Evolutionary conservation across 2,329 filamentous ascomycete genomes (phyloP).

Genomic region (Sarocladium strictum): DNA sequence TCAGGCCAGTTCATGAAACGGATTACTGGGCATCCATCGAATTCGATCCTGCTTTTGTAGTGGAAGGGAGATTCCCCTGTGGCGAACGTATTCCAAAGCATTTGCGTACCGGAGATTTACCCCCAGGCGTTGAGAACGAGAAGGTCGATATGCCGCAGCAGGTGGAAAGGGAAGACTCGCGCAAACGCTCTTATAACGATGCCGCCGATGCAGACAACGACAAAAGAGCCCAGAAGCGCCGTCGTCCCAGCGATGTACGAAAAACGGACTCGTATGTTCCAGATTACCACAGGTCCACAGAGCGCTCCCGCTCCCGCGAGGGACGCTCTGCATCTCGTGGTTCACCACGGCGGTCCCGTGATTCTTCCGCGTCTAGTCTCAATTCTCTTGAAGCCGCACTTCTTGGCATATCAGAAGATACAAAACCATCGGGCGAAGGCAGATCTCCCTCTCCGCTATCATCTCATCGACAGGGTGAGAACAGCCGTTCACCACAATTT

Average conservation of each 20-base stretch:
- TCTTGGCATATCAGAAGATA: conserved; percentile 4
- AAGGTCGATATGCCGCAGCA: not conserved
- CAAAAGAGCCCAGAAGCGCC: not conserved
- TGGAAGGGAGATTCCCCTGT: not conserved
- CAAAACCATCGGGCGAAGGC: not conserved
- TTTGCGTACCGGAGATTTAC: conserved; percentile 13
- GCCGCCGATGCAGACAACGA: not conserved
- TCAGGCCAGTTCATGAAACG: conserved; percentile 33
- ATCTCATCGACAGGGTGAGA: not conserved
- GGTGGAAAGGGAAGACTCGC: not conserved
- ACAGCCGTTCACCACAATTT: not conserved
- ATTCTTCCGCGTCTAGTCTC: conserved; percentile 10
- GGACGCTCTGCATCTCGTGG: not conserved
- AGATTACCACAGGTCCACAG: not conserved
- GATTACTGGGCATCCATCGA: conserved; percentile 33
- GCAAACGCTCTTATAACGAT: not conserved
- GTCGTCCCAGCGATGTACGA: not conserved
- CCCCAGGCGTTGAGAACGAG: not conserved
- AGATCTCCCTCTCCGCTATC: not conserved
- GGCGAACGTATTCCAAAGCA: conserved; percentile 1
- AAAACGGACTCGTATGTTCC: not conserved
- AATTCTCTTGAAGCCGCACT: conserved; percentile 11
- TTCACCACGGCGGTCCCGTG: not conserved
- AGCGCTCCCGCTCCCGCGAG: not conserved
- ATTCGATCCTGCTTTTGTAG: conserved; percentile 37